Conservation (phyloP, 2,329 filamentous ascomycete genomes). For the Anisogramma anomala region DNA sequence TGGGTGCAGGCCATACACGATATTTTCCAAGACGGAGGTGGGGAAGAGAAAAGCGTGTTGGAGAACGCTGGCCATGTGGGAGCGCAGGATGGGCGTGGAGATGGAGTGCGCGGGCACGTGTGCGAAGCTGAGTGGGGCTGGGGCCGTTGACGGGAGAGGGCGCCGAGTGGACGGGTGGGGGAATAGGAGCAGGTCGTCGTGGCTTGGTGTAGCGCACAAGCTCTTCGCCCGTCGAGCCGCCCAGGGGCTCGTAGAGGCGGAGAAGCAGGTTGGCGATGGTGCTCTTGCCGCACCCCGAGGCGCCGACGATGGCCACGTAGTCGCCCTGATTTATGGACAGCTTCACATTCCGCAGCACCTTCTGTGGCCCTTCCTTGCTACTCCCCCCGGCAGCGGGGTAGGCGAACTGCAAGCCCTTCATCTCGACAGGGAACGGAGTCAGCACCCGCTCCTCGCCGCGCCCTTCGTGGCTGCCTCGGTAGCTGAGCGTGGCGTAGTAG, state of each 20-base stretch:
- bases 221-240: neutral
- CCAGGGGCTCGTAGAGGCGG: conserved; percentile 48
- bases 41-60: conserved; percentile 71
- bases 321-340: conserved; percentile 51
- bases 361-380: conserved; percentile 16
- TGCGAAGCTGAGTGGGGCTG: conserved; percentile 43
- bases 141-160: neutral
- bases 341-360: conserved; percentile 53
- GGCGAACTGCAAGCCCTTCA: conserved; percentile 55
- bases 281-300: conserved; percentile 84
- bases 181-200: neutral
- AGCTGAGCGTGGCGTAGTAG: conserved; percentile 51
- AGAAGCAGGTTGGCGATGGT: conserved; percentile 68
- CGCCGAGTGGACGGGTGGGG: neutral
- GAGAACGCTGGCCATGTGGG: conserved; percentile 54
- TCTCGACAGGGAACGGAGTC: conserved; percentile 33
- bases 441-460: conserved; percentile 27
- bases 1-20: conserved; percentile 60
- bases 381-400: conserved; percentile 50
- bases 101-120: conserved; percentile 45
- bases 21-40: conserved; percentile 65
- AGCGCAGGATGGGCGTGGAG: conserved; percentile 48
- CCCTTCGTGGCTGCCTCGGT: conserved; percentile 44
- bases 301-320: conserved; percentile 68
- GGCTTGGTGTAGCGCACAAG: neutral